These are phyloP conservation scores for Diddensiella transvaalensis DNA, from an alignment of 805 yeast genomes.

Conservation along the genomic window DNA sequence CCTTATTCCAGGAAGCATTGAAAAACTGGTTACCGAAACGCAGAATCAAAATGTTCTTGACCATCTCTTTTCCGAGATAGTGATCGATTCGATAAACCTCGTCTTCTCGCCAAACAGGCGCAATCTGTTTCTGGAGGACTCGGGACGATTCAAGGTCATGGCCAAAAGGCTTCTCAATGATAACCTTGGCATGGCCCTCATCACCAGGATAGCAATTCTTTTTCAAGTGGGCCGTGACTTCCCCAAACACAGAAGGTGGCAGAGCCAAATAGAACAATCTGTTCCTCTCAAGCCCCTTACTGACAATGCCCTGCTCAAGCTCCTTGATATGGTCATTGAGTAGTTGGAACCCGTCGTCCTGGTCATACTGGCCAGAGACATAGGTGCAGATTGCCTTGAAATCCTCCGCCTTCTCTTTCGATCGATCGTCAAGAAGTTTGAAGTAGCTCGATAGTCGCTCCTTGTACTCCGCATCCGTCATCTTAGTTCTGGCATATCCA, in stretches of 20 bases:
- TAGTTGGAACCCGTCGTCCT: constrained; percentile 64
- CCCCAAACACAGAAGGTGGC: constrained; percentile 88
- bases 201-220: constrained; percentile 57
- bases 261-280: constrained; percentile 88
- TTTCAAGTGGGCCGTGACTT: constrained; percentile 73
- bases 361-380: constrained; percentile 75
- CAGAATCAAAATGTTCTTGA: constrained; percentile 82
- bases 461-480: constrained; percentile 64
- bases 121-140: constrained; percentile 67
- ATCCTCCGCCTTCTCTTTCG: constrained; percentile 43
- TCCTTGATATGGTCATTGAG: constrained; percentile 53
- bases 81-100: constrained; percentile 96
- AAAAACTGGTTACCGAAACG: constrained; percentile 90
- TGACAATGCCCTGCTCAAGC: constrained; percentile 46
- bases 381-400: constrained; percentile 68
- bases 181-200: constrained; percentile 71
- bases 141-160: constrained; percentile 79
- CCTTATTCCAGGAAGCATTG: constrained; percentile 83
- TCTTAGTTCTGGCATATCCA: constrained; percentile 88
- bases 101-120: constrained; percentile 85
- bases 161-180: constrained; percentile 97
- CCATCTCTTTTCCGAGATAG: constrained; percentile 97
- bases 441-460: constrained; percentile 62
- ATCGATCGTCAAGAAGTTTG: constrained; percentile 46
- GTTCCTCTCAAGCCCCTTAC: constrained; percentile 46